Percentiles rank a stretch among this genome's conserved stretches.
Conservation (phyloP, 2,329 filamentous ascomycete species). For the Ceratocystis albifundus region DNA sequence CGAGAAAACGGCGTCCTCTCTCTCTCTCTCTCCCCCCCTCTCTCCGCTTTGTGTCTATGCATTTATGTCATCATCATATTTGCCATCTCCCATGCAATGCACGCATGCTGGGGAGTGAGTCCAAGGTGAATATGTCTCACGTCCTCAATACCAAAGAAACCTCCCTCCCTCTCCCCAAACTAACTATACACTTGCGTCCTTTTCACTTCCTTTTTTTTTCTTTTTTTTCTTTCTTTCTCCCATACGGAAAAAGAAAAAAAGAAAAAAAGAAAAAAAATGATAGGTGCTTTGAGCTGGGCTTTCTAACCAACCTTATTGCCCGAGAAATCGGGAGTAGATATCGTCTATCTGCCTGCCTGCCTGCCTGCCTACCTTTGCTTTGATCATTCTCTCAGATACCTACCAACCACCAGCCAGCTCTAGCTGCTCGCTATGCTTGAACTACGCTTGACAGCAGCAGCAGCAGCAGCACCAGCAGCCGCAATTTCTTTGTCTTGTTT, state of each 20-base stretch:
- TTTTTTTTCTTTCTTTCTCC: background rate
- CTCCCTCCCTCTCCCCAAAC: background rate
- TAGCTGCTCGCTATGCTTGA: background rate
- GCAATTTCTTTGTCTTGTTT: conserved; percentile 4
- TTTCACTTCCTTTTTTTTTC: background rate
- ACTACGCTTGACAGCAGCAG: background rate
- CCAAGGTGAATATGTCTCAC: background rate
- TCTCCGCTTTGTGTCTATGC: background rate
- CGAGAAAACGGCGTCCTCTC: background rate
- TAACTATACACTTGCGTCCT: too few relatives aligned
- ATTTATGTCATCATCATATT: background rate
- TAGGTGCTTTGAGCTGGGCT: background rate
- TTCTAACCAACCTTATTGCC: too few relatives aligned
- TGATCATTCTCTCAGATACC: too few relatives aligned
- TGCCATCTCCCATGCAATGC: background rate
- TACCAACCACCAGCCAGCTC: too few relatives aligned
- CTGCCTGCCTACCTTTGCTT: too few relatives aligned
- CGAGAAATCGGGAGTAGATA: too few relatives aligned
- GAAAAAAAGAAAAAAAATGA: background rate
- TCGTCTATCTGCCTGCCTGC: too few relatives aligned
- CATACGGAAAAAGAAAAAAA: background rate
- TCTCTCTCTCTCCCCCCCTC: background rate
- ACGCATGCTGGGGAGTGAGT: too few relatives aligned
- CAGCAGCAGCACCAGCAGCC: too few relatives aligned
- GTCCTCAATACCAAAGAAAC: background rate